Conservation (phyloP, 169 alveolate species). For the Cryptosporidium ryanae region DNA sequence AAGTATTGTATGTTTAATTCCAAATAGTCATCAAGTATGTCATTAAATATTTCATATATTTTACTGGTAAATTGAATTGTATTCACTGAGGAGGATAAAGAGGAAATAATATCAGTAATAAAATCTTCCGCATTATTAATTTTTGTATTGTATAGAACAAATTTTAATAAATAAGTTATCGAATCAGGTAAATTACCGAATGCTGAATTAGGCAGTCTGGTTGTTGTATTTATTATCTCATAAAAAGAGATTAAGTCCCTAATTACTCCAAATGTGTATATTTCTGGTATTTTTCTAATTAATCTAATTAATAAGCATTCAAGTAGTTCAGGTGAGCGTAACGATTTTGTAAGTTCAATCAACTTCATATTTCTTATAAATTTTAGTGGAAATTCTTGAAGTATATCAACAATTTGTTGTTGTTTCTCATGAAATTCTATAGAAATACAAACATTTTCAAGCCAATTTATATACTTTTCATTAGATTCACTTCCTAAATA, state of each 20-base stretch:
- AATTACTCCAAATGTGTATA: slow-evolving; percentile 1
- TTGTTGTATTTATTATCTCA: background rate
- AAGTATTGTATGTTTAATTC: no score
- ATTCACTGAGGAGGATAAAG: no score
- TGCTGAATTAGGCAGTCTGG: slow-evolving; percentile 1
- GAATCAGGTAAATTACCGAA: no score
- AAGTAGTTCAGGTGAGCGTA: background rate
- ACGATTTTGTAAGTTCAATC: slow-evolving; percentile 1
- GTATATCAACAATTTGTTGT: slow-evolving; percentile 24
- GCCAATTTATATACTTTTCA: slow-evolving; percentile 14
- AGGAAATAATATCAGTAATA: no score
- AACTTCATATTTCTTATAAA: background rate
- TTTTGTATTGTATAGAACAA: no score
- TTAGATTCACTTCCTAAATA: background rate
- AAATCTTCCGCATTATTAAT: no score
- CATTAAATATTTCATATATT: no score
- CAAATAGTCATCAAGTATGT: no score
- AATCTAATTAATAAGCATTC: slow-evolving; percentile 34
- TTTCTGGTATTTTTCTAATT: background rate
- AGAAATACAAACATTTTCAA: slow-evolving; percentile 13
- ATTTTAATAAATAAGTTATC: no score
- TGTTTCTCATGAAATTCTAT: slow-evolving; percentile 46
- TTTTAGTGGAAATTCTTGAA: slow-evolving; percentile 37
- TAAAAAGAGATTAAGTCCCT: background rate
- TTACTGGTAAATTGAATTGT: no score